Base-by-base conservation (phyloP, 139 green algal species). In the Chlorella sp. region DNA sequence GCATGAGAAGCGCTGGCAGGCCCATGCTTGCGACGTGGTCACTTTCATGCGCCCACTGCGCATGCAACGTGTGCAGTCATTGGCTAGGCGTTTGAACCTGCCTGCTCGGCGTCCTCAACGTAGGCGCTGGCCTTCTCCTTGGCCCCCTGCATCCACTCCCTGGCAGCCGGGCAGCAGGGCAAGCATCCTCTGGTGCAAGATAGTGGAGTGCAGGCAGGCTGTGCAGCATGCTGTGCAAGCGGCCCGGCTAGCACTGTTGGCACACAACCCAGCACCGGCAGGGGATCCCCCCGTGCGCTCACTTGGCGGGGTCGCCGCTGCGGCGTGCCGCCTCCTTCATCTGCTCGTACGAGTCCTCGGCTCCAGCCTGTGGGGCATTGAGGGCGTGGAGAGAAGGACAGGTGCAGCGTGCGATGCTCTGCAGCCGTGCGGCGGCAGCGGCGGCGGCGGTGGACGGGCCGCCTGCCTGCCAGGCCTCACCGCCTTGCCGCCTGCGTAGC, bases 111-210 rank as follows among this genome's bases (percentile, higher is more conserved):
- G 4, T 38, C 38, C 15, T 72, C 30, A 2, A 21, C 41, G 41
- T 82, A 73, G 20, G 60, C 25, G 3, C 60, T 60, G 38, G 76
- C 76, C 23, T 82, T 38, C 60, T 60, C 76, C 76, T 71, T 82
- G 57, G 26, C 36, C 4, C 76, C 76, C 76, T 82, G 57, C 76
- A 82, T 71, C 76, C 76, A 82, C 60, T 82, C 76, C 76, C 76
- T 82, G 76, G 17, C 64, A 71, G n/a, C 6, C 9, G 1, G 1
- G 15, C 11, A 38, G 30, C 30, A 39, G 65, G 1, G 28, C 64
- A 39, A 9, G 13, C n/a, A n/a, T n/a, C n/a, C n/a, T n/a, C n/a
- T n/a, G n/a, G n/a, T n/a, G n/a, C n/a, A n/a, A n/a, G n/a, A 12
- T 9, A 70, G 28, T 34, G 28, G 25, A 13, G 64, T 23, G 30